Base-by-base conservation (phyloP, 305 asterid species). In the Solanum hybrid region DNA sequence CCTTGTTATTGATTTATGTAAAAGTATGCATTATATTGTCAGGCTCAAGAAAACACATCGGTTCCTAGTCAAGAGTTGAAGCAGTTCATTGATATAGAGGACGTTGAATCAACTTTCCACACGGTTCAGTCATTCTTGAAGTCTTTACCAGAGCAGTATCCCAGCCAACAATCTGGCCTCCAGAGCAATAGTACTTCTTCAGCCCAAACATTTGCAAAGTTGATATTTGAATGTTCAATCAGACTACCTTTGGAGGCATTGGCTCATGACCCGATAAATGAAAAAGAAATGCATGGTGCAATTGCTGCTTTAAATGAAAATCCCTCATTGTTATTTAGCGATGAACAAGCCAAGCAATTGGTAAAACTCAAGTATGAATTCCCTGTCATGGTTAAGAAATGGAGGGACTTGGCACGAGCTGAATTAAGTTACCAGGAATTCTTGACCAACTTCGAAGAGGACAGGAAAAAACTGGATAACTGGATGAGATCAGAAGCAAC, bases 81-180 rank as follows among this genome's bases (percentile, higher is more conserved):
- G 69, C 26, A 57, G 35, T 14, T 35, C 67, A 76, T 29, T 36
- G 13, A 33, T 16, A 3, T 78, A 64, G 28, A 34, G 16, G 87
- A 51, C 5, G 86, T 88, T 35, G 90, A 88, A n/a, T 88, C 78
- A 88, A 88, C 87, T 8, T 88, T 76, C 36, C 74, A 88, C 81
- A 67, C 81, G 2, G 22, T 76, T 67, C 77, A 76, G 35, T 31
- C 42, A n/a, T 78, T 76, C 77, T 39, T 77, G 57, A 88, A 88
- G 61, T 46, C 85, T 88, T 46, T 88, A 35, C 90, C 86, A 3
- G 61, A 77, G 18, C n/a, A 29, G 35, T 8, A 40, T 35, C 57
- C 46, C 5, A 6, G 11, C 5, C 35, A 39, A 18, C 75, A 29
- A 22, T 29, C 86, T 14, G 7, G 46, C 42, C 40, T 16, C 14